These are phyloP conservation scores for Bruguiera sexangula DNA, from an alignment of 345 rosid genomes.

Conservation along the genomic window DNA sequence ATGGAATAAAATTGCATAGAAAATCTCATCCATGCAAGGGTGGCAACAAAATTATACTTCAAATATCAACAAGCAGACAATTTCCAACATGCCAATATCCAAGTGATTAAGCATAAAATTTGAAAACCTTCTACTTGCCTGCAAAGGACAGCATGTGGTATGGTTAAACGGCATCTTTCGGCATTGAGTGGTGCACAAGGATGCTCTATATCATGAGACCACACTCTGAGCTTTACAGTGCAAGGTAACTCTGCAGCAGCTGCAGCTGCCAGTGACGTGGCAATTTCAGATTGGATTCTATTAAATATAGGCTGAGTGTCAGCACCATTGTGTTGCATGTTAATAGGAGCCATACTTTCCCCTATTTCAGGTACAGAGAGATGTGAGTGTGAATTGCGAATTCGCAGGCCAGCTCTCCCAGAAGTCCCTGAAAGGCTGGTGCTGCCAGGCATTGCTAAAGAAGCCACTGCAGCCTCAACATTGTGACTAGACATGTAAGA, in stretches of 20 bases:
- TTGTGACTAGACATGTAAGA: constrained; percentile 34
- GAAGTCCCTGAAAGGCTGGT: constrained; percentile 45
- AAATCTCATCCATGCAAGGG: background rate
- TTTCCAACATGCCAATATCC: background rate
- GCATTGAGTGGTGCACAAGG: constrained; percentile 61
- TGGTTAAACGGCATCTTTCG: constrained; percentile 62
- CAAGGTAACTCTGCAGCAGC: constrained; percentile 95
- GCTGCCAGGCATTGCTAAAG: constrained; percentile 48
- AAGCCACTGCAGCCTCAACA: constrained; percentile 50
- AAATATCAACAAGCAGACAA: background rate
- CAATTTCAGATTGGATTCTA: constrained; percentile 68
- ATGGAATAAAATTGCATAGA: background rate
- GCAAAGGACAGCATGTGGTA: constrained; percentile 95
- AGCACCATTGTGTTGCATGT: constrained; percentile 28
- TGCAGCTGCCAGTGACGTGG: constrained; percentile 71
- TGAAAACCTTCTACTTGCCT: constrained; percentile 45
- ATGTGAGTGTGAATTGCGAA: constrained; percentile 38
- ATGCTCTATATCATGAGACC: constrained; percentile 75
- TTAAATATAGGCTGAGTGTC: constrained; percentile 54
- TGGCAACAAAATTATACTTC: background rate
- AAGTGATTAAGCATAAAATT: constrained; percentile 6
- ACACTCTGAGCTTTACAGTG: constrained; percentile 84
- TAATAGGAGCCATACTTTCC: constrained; percentile 36
- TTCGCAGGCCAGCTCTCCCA: constrained; percentile 41
- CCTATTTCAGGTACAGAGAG: constrained; percentile 43